Base-by-base conservation (phyloP, 768 basidiomycete genomes). In the Hygrocybe coccinea region DNA sequence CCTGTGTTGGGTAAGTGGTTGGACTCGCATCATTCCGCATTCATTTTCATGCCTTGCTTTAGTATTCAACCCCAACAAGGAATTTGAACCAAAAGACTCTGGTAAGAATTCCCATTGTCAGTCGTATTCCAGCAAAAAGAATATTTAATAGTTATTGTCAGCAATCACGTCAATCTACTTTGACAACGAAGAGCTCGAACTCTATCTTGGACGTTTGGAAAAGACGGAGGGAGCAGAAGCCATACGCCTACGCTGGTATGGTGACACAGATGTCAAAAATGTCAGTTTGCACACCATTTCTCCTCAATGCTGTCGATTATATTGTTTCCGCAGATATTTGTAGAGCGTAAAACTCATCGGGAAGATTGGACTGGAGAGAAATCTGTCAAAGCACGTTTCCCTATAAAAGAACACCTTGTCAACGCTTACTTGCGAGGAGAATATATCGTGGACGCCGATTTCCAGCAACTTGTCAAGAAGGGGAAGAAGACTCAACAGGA, bases 301-400 rank as follows among this genome's bases (percentile, higher is more conserved):
- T 43, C 33, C 10, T 14, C 3, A 50, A 2, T 46, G 25, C 15
- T 25, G 29, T 11, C 2, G n/a, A 19, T 60, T 35, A 49, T 24
- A 9, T 29, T 39, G 21, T 49, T 38, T 34, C 58, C 59, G 22
- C 62, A 90, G 86, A 89, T 92, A 37, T 92, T 89, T 60, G 86
- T 92, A 17, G 89, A 92, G 71, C 87, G 89, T 39, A 92, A 92
- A 71, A 92, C 89, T 0, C 89, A 99, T 67, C 83, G 94, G 53
- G 97, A 99, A 71, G 97, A 99, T 66, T 99, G 97, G 97, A 98
- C 95, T 0, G 97, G 97, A 34, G 95, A 99, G 71, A 97, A 97
- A 71, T 94, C 91, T 9, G 95, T 98, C 67, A 99, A 97, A 71
- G 90, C 94, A 12, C 89, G 95, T 10, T 97, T 98, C 74, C 85